These are phyloP conservation scores for Zychaea mexicana DNA, from an alignment of 371 early-diverging fungal genomes.

Conservation along the genomic window DNA sequence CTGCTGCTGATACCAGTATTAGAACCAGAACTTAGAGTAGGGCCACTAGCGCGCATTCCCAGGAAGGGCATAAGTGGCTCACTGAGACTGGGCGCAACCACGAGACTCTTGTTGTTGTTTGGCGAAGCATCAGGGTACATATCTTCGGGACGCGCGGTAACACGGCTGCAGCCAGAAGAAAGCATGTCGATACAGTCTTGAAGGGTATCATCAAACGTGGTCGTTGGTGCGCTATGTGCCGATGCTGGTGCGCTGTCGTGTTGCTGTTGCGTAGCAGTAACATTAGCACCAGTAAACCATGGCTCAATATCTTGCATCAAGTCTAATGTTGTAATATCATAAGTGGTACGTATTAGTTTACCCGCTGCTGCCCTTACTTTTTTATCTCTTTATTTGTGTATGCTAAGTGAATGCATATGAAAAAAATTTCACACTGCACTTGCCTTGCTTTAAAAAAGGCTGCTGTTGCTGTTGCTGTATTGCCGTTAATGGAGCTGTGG, in stretches of 20 bases:
- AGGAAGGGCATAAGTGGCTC: background rate
- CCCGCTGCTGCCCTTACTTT: too few relatives aligned
- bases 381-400: too few relatives aligned
- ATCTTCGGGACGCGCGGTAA: constrained; percentile 1
- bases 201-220: constrained; percentile 3
- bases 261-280: background rate
- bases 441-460: background rate
- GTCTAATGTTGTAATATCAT: background rate
- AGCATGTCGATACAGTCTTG: constrained; percentile 12
- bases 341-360: background rate
- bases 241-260: background rate
- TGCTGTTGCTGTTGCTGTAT: background rate
- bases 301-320: constrained; percentile 1
- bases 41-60: background rate
- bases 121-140: background rate
- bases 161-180: background rate
- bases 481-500: background rate
- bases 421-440: too few relatives aligned
- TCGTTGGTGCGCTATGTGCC: background rate
- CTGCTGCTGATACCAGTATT: background rate
- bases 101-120: background rate
- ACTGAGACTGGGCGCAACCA: background rate
- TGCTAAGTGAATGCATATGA: too few relatives aligned
- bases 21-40: too few relatives aligned
- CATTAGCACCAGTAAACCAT: background rate